Evolutionary conservation across 371 early-diverging fungal species (phyloP).

Genomic region (Rhizopus microsporus): DNA sequence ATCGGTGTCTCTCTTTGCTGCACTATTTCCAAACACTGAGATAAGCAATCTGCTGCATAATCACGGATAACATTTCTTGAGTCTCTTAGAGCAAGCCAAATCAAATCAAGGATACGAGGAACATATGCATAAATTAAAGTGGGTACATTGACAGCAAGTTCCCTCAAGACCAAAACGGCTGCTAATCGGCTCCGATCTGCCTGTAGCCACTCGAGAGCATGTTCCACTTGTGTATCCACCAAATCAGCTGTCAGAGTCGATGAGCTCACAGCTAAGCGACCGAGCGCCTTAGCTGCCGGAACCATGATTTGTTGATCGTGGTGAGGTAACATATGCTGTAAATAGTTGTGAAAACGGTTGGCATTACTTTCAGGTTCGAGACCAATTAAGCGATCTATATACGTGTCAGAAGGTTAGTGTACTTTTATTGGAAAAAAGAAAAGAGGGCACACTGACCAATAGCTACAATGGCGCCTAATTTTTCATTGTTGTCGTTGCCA

Average conservation of each 20-base stretch:
- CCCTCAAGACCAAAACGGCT: slow-evolving; percentile 85
- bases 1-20: slow-evolving; percentile 78
- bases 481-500: slow-evolving; percentile 67
- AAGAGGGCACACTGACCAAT: slow-evolving; percentile 53
- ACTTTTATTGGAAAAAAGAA: not conserved
- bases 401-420: not conserved
- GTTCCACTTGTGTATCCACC: slow-evolving; percentile 86
- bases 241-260: slow-evolving; percentile 82
- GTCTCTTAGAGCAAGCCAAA: slow-evolving; percentile 90
- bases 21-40: slow-evolving; percentile 82
- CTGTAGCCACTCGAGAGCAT: slow-evolving; percentile 90
- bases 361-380: slow-evolving; percentile 87
- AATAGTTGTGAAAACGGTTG: slow-evolving; percentile 85
- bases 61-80: slow-evolving; percentile 79
- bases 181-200: slow-evolving; percentile 84
- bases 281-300: slow-evolving; percentile 81
- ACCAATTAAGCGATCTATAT: slow-evolving; percentile 80
- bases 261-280: slow-evolving; percentile 76
- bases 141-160: slow-evolving; percentile 82
- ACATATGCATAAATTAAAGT: slow-evolving; percentile 86
- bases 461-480: slow-evolving; percentile 74
- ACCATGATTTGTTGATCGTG: slow-evolving; percentile 84
- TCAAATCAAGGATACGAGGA: slow-evolving; percentile 80
- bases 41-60: slow-evolving; percentile 87
- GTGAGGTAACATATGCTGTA: slow-evolving; percentile 83